These are phyloP conservation scores for Tetraselmis striata DNA, from an alignment of 139 green algal species.

Conservation along the genomic window DNA sequence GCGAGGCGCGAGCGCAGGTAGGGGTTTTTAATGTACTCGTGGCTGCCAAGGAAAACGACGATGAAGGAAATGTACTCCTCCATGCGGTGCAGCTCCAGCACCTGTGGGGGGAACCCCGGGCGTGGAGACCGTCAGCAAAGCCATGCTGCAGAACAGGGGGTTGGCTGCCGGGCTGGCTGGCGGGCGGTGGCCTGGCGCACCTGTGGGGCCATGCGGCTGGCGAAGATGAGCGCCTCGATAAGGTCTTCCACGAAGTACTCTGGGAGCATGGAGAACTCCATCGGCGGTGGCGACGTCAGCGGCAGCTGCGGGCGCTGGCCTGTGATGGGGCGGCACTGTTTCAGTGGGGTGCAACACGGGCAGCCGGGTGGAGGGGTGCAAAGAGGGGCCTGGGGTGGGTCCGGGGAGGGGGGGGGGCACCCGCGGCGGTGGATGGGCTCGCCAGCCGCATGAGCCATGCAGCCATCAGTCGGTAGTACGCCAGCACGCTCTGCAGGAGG, in stretches of 20 bases:
- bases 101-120: too few species aligned
- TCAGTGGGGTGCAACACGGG: too few species aligned
- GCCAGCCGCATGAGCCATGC: conserved; percentile 66
- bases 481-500: conserved; percentile 51
- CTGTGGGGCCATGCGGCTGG: conserved; percentile 27
- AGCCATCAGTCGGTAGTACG: conserved; percentile 61
- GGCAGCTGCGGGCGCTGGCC: conserved; percentile 35
- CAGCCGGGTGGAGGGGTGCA: too few species aligned
- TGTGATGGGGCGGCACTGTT: too few species aligned
- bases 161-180: too few species aligned
- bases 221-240: conserved; percentile 53
- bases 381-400: too few species aligned
- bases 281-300: conserved; percentile 44
- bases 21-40: conserved; percentile 67
- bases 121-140: not conserved
- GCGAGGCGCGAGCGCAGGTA: conserved; percentile 79
- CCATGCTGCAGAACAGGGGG: not conserved
- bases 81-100: conserved; percentile 17
- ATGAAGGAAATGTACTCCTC: conserved; percentile 65
- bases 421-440: conserved; percentile 13
- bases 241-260: conserved; percentile 91
- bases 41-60: conserved; percentile 57
- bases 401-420: too few species aligned
- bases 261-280: conserved; percentile 51
- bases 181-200: conserved; percentile 12